Conservation (phyloP, 352 stramenopile species). For the Vaucheria bursata region DNA sequence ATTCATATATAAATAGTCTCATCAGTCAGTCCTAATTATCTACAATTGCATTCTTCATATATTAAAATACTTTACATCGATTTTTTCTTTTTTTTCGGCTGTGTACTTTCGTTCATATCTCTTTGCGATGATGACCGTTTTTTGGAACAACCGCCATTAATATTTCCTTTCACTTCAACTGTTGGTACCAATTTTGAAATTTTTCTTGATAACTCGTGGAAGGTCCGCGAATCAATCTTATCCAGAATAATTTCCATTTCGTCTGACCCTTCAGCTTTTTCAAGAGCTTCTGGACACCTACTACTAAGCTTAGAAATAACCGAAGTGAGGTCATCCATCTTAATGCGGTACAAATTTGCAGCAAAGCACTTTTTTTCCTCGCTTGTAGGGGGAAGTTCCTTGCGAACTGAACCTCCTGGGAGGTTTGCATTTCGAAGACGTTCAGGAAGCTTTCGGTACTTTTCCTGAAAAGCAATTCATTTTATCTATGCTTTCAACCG, state of each 20-base stretch:
- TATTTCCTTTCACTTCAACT: not conserved
- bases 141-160: not conserved
- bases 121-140: not conserved
- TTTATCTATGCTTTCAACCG: not conserved
- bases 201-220: conserved; percentile 46
- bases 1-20: too few relatives aligned
- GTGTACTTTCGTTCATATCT: not conserved
- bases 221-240: conserved; percentile 44
- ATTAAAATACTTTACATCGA: too few relatives aligned
- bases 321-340: conserved; percentile 56
- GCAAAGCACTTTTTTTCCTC: conserved; percentile 22
- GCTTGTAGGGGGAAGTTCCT: conserved; percentile 15
- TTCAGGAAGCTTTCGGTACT: not conserved
- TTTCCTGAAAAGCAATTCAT: not conserved
- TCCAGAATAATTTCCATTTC: conserved; percentile 51
- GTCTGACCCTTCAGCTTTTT: conserved; percentile 40
- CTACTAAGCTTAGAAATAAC: conserved; percentile 64
- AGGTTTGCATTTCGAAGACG: not conserved
- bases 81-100: too few relatives aligned
- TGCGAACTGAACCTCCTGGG: not conserved
- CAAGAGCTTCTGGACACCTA: conserved; percentile 61
- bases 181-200: not conserved
- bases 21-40: too few relatives aligned
- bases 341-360: conserved; percentile 14
- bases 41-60: too few relatives aligned